phyloP scores from a whole-genome alignment of 306 rosid genomes.

The Vicia villosa region DNA sequence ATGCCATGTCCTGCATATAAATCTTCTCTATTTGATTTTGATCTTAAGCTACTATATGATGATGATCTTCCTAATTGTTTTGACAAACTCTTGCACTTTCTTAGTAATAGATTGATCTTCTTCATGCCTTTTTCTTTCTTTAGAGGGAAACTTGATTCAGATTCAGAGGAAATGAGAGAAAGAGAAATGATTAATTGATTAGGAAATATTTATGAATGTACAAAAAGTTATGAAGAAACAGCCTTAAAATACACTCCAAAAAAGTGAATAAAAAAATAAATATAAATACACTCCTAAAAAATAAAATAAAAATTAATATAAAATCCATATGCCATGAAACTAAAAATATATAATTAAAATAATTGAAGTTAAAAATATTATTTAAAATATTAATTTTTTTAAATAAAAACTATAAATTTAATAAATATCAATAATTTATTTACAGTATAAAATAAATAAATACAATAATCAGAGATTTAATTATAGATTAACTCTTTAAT shows the following conservation, averaged over 20 bases:
- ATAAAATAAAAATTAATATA: too few relatives aligned
- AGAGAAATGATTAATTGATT: constrained; percentile 1
- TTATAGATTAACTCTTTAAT: too few relatives aligned
- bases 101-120: constrained; percentile 66
- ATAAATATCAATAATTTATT: too few relatives aligned
- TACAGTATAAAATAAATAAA: too few relatives aligned
- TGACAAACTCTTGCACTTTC: constrained; percentile 91
- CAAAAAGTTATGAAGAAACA: constrained; percentile 14
- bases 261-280: constrained; percentile 8
- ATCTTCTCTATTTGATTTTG: constrained; percentile 68
- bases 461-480: too few relatives aligned
- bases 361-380: too few relatives aligned
- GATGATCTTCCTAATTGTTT: constrained; percentile 79
- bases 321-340: too few relatives aligned
- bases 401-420: too few relatives aligned
- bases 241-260: constrained; percentile 58
- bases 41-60: constrained; percentile 69
- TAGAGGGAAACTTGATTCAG: background rate
- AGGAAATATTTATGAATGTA: background rate
- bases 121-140: constrained; percentile 45
- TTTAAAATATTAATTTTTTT: too few relatives aligned
- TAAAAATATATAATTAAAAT: too few relatives aligned
- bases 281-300: too few relatives aligned
- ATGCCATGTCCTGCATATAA: constrained; percentile 35
- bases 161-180: background rate